A percentile compares a stretch with the other conserved stretches of the same genome.
phyloP scores from a whole-genome alignment of 164 flowering plant genomes.

The Aristolochia californica region DNA sequence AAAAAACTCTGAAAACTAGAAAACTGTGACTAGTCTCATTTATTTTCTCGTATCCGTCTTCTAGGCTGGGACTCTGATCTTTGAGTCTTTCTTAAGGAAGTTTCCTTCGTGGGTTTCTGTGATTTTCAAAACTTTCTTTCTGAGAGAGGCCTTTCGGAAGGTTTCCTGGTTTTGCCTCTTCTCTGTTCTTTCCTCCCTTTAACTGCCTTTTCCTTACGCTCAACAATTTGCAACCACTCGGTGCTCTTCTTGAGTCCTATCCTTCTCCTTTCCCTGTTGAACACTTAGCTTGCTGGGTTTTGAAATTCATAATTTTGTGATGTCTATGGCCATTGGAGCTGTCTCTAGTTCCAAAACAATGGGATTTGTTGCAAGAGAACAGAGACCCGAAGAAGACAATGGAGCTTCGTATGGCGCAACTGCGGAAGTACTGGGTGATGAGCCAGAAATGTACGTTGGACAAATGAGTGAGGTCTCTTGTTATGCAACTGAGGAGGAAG shows the following conservation, averaged over 20 bases:
- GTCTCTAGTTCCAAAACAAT: slow-evolving; percentile 27
- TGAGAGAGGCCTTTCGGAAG: too few relatives aligned
- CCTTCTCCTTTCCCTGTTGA: too few relatives aligned
- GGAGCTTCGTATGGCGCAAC: slow-evolving; percentile 1
- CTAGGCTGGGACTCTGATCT: neutral
- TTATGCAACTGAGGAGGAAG: slow-evolving; percentile 38
- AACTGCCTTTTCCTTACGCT: too few relatives aligned
- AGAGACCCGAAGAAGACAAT: slow-evolving; percentile 6
- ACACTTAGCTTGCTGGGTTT: neutral
- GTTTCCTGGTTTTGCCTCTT: too few relatives aligned
- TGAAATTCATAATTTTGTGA: too few relatives aligned
- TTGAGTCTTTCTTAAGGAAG: too few relatives aligned
- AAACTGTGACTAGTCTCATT: too few relatives aligned
- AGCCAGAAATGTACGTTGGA: slow-evolving; percentile 13
- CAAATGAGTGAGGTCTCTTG: slow-evolving; percentile 37
- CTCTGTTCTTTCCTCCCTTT: too few relatives aligned
- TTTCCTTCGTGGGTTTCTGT: slow-evolving; percentile 3
- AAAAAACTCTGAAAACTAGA: too few relatives aligned
- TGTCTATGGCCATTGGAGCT: slow-evolving; percentile 27
- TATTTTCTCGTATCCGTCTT: neutral
- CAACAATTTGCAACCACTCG: neutral
- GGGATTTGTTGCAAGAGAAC: slow-evolving; percentile 30
- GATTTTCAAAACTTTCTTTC: neutral
- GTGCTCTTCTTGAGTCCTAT: too few relatives aligned
- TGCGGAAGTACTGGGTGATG: slow-evolving; percentile 9